These are phyloP conservation scores for Clarireedia monteithiana DNA, from an alignment of 2,329 filamentous ascomycete species.

Conservation along the genomic window DNA sequence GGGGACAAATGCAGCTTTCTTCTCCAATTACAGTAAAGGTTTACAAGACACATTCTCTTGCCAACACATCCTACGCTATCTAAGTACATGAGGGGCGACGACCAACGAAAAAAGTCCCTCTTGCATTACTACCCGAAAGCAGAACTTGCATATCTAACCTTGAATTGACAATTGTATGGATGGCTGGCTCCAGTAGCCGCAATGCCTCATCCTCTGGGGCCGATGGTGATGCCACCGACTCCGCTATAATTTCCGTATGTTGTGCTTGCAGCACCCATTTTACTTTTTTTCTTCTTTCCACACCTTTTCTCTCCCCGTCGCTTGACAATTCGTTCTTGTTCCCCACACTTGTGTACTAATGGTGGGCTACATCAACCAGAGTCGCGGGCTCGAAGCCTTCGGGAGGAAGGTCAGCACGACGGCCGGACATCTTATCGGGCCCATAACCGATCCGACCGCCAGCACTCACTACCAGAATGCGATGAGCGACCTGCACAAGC, in stretches of 20 bases:
- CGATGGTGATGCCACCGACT: slow-evolving; percentile 22
- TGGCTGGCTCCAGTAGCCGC: slow-evolving; percentile 29
- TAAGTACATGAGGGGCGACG: neutral
- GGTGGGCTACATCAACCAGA: slow-evolving; percentile 39
- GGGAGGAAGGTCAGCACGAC: slow-evolving; percentile 91
- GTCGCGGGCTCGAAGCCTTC: slow-evolving; percentile 85
- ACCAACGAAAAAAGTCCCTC: neutral
- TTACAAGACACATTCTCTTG: neutral
- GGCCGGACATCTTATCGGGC: slow-evolving; percentile 79
- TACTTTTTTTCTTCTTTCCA: neutral
- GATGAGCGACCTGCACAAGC: slow-evolving; percentile 81
- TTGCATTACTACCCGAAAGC: neutral
- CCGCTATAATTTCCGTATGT: slow-evolving; percentile 29
- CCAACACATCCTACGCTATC: neutral
- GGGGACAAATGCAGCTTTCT: neutral
- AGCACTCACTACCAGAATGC: slow-evolving; percentile 73
- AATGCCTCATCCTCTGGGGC: slow-evolving; percentile 28
- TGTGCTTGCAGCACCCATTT: neutral
- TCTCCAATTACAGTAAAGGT: neutral
- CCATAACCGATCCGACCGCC: slow-evolving; percentile 47
- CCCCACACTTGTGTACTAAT: neutral
- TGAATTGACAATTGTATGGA: slow-evolving; percentile 12
- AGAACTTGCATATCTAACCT: neutral
- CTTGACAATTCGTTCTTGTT: neutral
- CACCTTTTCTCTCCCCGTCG: neutral